Evolutionary conservation across 192 early-diverging fungal species (phyloP).

Genomic region (Irineochytrium annulatum): DNA sequence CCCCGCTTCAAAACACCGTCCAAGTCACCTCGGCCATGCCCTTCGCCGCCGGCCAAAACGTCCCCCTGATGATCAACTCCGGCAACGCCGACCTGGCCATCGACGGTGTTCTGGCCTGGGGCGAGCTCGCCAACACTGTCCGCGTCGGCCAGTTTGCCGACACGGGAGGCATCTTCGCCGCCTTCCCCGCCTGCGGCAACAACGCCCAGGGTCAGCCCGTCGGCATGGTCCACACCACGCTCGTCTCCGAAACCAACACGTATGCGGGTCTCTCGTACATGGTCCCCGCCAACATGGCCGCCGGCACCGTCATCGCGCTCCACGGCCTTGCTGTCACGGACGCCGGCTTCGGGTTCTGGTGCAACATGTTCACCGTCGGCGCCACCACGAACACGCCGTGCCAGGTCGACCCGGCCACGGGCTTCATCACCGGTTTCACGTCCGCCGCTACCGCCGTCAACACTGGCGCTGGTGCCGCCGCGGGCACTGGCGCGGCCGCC

Average conservation of each 20-base stretch:
- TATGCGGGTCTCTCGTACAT: background rate
- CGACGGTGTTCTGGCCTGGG: background rate
- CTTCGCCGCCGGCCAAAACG: background rate
- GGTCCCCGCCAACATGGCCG: background rate
- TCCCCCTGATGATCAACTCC: background rate
- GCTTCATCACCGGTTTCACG: no score
- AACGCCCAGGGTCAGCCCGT: background rate
- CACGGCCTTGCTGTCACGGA: constrained; percentile 2
- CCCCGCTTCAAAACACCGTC: background rate
- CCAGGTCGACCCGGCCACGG: background rate
- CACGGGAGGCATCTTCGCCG: background rate
- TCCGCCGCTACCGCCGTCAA: background rate
- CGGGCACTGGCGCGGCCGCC: background rate
- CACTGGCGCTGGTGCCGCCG: background rate
- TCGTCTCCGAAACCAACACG: background rate
- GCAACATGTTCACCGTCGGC: constrained; percentile 1
- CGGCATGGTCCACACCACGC: background rate
- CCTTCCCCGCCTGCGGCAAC: constrained; percentile 5
- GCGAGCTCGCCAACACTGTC: background rate
- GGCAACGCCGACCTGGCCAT: background rate
- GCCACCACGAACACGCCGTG: background rate
- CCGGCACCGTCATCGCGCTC: background rate
- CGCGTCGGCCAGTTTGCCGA: constrained; percentile 1
- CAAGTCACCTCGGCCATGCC: background rate
- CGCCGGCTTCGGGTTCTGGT: background rate